Evolutionary conservation across 805 yeast genomes (phyloP).

Genomic region (Nadsonia fulvescens): DNA sequence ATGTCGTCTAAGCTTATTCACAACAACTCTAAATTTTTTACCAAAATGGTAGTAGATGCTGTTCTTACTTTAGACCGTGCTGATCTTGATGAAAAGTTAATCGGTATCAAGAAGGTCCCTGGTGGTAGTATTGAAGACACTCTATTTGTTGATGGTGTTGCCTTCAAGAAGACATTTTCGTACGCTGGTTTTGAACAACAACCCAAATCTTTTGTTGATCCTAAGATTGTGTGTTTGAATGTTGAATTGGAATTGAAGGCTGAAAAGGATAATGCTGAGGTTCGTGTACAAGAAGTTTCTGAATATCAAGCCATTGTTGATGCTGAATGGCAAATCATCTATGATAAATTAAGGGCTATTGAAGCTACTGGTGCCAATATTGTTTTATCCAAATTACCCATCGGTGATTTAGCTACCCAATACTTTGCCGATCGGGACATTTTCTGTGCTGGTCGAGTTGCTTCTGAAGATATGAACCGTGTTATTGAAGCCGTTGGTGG

Average conservation of each 20-base stretch:
- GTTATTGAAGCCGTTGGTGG: constrained; percentile 93
- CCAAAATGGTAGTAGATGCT: constrained; percentile 93
- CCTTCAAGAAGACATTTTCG: constrained; percentile 90
- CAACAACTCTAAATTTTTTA: constrained; percentile 74
- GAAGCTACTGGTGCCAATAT: constrained; percentile 78
- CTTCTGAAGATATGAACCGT: constrained; percentile 78
- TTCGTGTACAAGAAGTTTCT: constrained; percentile 78
- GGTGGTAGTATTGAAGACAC: constrained; percentile 97
- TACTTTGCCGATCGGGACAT: constrained; percentile 90
- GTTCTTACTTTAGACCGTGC: constrained; percentile 71
- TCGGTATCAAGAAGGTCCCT: constrained; percentile 86
- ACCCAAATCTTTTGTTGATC: constrained; percentile 67
- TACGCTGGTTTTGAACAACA: constrained; percentile 99
- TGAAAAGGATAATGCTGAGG: constrained; percentile 97
- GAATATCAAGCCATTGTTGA: constrained; percentile 94
- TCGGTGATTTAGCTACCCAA: constrained; percentile 98
- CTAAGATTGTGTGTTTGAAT: constrained; percentile 69
- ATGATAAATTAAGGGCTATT: constrained; percentile 69
- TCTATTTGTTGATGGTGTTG: constrained; percentile 78
- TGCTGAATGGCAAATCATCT: constrained; percentile 96
- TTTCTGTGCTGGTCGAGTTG: constrained; percentile 93
- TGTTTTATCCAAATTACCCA: constrained; percentile 85
- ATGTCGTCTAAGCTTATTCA: constrained; percentile 90
- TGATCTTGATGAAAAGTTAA: constrained; percentile 72
- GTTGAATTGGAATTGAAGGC: constrained; percentile 94